These are phyloP conservation scores for Platismatia glauca DNA, from an alignment of 495 filamentous ascomycete species.

Conservation along the genomic window DNA sequence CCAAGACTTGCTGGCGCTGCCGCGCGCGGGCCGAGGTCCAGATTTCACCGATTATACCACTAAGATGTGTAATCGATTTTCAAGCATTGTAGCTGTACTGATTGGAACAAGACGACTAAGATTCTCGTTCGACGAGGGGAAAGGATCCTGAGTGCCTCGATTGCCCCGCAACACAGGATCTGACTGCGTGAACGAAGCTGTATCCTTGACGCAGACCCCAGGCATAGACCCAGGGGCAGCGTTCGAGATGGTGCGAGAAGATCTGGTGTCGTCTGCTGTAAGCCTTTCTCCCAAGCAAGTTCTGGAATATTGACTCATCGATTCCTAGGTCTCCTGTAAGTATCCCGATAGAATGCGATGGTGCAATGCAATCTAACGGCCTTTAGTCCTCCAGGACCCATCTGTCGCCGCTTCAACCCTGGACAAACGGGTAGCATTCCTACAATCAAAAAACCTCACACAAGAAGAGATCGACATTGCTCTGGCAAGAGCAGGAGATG, in stretches of 20 bases:
- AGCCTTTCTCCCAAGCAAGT: conserved; percentile 26
- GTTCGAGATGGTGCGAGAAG: conserved; percentile 67
- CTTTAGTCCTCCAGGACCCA: conserved; percentile 83
- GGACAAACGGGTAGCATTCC: conserved; percentile 85
- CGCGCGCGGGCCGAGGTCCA: conserved; percentile 14
- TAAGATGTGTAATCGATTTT: not conserved
- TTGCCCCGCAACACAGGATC: not conserved
- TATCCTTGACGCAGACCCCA: not conserved
- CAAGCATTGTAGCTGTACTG: not conserved
- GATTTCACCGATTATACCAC: not conserved
- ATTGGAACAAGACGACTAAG: not conserved
- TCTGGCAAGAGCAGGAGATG: conserved; percentile 61
- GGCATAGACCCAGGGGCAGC: not conserved
- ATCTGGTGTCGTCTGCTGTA: conserved; percentile 75
- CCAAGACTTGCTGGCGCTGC: conserved; percentile 6
- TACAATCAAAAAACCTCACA: conserved; percentile 94
- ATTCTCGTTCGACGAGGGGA: not conserved
- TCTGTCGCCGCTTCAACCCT: conserved; percentile 81
- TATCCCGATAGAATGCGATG: conserved; percentile 1
- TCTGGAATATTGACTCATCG: conserved; percentile 27
- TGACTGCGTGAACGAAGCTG: not conserved
- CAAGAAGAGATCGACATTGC: conserved; percentile 87
- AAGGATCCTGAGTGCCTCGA: not conserved
- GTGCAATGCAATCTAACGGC: not conserved
- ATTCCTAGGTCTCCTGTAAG: conserved; percentile 46